Evolutionary conservation across 495 filamentous ascomycete genomes (phyloP), one percentile per base, ranked within the genome.

Genomic region (Aspergillus wentii): DNA sequence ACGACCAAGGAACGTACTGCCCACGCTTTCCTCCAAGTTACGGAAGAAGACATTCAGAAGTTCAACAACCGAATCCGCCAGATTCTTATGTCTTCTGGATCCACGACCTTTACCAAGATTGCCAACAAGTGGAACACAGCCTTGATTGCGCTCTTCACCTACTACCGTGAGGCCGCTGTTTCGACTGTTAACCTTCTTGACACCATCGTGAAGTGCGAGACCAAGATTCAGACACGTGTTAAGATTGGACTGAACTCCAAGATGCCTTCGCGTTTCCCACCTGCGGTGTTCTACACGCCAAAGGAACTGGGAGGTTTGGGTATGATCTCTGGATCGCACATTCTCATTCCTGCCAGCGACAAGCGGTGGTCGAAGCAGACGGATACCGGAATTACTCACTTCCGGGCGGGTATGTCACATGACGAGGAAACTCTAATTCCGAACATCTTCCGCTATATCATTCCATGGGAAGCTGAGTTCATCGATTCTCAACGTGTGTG

Each of bases 41-140:
- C 94, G 0, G 90, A 99, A 56, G 94, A 97, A 61, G 92, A 97
- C 50, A 91, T 97, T 43, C 86, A 94, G 43, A 97, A 97, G 62
- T 99, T 99, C 69, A 99, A 99, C 62, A 99, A 99, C 54, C 79
- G 94, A 6, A 97, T 99, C 56, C 83, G 94, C 29, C 94, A 99
- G 54, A 97, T 99, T 58, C 76, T 99, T 18, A 99, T 99, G 94
- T 95, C 88, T 9, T 97, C 91, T 43, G 94, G 94, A 17, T 95
- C 88, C 3, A 99, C 94, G 3, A 99, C 94, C 1, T 99, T 99
- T 72, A 99, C 94, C 33, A 99, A 99, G 76, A 99, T 99, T 52
- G 94, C 94, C 32, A 99, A 99, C 62, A 99, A 99, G 62, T 99
- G 94, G 94, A 99, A 99, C 61, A 97, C 94, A 1, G 89, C 85